phyloP scores from a whole-genome alignment of 2,329 filamentous ascomycete species.

The Periconia macrospinosa region DNA sequence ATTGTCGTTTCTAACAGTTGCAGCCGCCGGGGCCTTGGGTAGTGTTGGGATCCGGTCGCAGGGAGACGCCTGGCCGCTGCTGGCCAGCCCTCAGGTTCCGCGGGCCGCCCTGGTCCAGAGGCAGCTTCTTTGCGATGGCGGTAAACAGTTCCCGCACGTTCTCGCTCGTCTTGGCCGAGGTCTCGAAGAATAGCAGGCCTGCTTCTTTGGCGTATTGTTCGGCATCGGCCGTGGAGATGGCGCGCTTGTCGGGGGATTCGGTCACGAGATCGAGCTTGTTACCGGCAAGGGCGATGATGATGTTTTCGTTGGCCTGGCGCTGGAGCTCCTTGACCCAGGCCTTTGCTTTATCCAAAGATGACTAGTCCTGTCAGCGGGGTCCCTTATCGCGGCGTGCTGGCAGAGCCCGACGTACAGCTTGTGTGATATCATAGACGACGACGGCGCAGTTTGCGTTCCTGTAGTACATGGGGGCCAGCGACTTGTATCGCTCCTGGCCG shows the following conservation, averaged over 20 bases:
- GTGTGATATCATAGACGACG: constrained; percentile 98
- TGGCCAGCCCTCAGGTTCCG: constrained; percentile 70
- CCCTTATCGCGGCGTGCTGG: constrained; percentile 8
- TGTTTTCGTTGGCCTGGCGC: constrained; percentile 98
- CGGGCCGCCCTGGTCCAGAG: constrained; percentile 92
- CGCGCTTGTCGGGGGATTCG: constrained; percentile 93
- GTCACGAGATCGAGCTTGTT: constrained; percentile 78
- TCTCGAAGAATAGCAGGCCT: constrained; percentile 96
- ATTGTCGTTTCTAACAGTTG: constrained; percentile 58
- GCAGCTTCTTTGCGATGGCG: constrained; percentile 95
- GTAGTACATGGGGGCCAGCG: constrained; percentile 99
- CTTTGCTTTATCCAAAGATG: constrained; percentile 98
- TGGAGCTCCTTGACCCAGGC: constrained; percentile 99
- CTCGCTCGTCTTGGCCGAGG: constrained; percentile 94
- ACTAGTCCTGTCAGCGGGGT: constrained; percentile 55
- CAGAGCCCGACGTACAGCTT: constrained; percentile 70
- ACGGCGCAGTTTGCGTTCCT: constrained; percentile 99
- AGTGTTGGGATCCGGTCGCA: constrained; percentile 62
- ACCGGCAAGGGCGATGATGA: constrained; percentile 76
- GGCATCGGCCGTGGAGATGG: constrained; percentile 84
- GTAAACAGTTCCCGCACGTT: constrained; percentile 97
- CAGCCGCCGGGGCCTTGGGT: constrained; percentile 63
- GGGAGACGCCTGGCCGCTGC: constrained; percentile 66
- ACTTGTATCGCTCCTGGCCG: constrained; percentile 98
- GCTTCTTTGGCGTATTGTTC: constrained; percentile 95